Evolutionary conservation across 2,329 filamentous ascomycete species (phyloP), one percentile per base, ranked within the genome.

Genomic region (Xylaria multiplex): DNA sequence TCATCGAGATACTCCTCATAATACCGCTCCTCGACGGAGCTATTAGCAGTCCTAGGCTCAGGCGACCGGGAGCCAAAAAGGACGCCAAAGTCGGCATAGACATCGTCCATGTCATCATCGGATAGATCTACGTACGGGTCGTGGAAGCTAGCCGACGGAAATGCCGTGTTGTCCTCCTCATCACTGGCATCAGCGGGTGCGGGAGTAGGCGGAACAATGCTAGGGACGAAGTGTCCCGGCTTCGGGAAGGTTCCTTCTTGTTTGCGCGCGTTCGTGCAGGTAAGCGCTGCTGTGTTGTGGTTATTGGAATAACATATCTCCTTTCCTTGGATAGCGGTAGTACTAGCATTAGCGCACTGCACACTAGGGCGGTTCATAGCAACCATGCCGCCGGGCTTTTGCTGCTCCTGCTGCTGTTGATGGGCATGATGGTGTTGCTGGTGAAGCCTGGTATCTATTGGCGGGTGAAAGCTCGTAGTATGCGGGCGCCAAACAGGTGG

Each of bases 1-100:
- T 86, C 84, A 69, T 87, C 85, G 70, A 87, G 78, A 71, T 84
- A 86, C 70, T 86, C 84, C 71, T 87, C 85, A 61, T 84, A 84
- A 30, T 81, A 82, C 60, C 83, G 77, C 19, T 81, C 80, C 2
- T 77, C 76, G 8, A 81, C 79, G 3, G 56, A 74, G 1, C 70
- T 72, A 8, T 68, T 68, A 0, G 64, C 70, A 0, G 71, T 74
- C 1, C 78, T 62, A 2, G 61, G 30, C n/a, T 71, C 71, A 1
- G 69, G 64, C 4, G 71, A 69, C 13, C 61, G 65, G 6, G 73
- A 77, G 2, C 81, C 81, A 67, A 87, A 86, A 3, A 86, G 77
- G 30, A 84, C 79, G 5, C 83, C 80, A 65, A 87, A 87, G 66
- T 87, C 84, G 13, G 84, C 84, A 66, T 87, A 87, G 45, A 87